Evolutionary conservation across 2,329 filamentous ascomycete genomes (phyloP).

Genomic region (Exophiala spinifera): DNA sequence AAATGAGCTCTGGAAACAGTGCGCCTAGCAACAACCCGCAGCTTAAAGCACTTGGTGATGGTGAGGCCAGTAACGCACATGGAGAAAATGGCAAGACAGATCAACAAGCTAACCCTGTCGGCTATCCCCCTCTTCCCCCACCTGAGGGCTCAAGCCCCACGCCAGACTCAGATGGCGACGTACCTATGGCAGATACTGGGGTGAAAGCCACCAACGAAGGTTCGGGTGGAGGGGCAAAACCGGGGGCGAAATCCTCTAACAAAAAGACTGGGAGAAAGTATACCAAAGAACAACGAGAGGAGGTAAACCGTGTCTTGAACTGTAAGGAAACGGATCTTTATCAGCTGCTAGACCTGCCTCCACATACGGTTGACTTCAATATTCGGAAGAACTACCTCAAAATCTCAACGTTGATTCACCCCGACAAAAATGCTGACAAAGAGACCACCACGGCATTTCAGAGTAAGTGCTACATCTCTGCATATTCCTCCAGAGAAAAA

Average conservation of each 20-base stretch:
- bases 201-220: not conserved
- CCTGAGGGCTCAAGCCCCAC: not conserved
- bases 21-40: not conserved
- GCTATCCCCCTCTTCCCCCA: not conserved
- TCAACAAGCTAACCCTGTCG: not conserved
- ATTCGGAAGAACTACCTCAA: not conserved
- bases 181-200: not conserved
- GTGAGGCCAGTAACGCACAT: not conserved
- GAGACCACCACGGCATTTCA: not conserved
- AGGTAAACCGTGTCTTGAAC: not conserved
- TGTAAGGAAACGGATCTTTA: not conserved
- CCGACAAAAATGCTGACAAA: constrained; percentile 1
- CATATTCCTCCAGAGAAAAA: not conserved
- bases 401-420: not conserved
- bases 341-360: not conserved
- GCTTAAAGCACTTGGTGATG: not conserved
- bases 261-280: constrained; percentile 1
- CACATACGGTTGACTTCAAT: not conserved
- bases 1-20: constrained; percentile 1
- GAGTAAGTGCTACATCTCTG: not conserved
- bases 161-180: not conserved
- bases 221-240: not conserved
- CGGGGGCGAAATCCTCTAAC: not conserved
- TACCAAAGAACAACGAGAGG: constrained; percentile 2
- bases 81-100: not conserved